Base-by-base conservation (phyloP, 257 asterid genomes). In the Linderniella brevidens region DNA sequence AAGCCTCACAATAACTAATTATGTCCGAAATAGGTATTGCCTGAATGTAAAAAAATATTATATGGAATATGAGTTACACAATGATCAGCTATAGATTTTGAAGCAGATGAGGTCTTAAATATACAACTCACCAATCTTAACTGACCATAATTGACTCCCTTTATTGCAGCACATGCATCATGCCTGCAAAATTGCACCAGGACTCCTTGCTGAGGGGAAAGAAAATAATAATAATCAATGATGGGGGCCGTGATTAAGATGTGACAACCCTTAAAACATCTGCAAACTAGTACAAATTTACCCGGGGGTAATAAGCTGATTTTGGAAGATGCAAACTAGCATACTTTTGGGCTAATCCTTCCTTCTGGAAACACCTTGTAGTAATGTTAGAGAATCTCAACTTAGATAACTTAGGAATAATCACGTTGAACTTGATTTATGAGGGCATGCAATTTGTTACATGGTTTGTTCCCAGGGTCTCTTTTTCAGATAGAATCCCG, bases 351-450 rank as follows among this genome's bases (percentile, higher is more conserved):
- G 76, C 96, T 62, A 79, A 68, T 52, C 99, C 99, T 66, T 70
- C 77, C 69, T 53, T 71, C 99, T 90, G 93, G 62, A 58, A 74
- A 65, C 71, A 78, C 92, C 93, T 74, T 71, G 70, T 52, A 68
- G 63, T 14, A 19, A 17, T 46, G 32, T 25, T 58, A 53, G 62
- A 45, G 37, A 48, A 65, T 49, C 68, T 75, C 69, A 73, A 75
- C 62, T 64, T 55, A 67, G 64, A 53, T 58, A 19, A 58, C 54
- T 54, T 55, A 45, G 35, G 44, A 39, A 41, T 36, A 17, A 46
- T 58, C 58, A 41, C 44, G 38, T 36, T 13, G 37, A 44, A 50
- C 13, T 17, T 49, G 47, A 47, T 45, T 35, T 50, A 32, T 35
- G 16, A 38, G 20, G 50, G 37, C 50, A 43, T 37, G 37, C 38